phyloP scores from a whole-genome alignment of 1,284 basidiomycete genomes.

The Ceratorhiza oryzae-sativae region DNA sequence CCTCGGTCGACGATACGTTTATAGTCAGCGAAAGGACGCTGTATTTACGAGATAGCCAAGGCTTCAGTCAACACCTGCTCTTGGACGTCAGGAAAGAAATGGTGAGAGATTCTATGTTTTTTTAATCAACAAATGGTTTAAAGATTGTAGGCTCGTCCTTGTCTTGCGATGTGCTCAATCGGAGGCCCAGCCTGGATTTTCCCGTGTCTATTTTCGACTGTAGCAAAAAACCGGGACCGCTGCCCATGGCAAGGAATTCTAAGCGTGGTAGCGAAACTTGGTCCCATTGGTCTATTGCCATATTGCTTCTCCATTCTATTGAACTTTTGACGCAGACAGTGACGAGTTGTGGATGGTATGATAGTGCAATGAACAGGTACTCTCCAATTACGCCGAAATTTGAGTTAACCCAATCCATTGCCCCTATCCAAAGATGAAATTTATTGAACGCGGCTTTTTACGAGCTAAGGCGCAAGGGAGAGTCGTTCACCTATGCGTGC shows the following conservation, averaged over 20 bases:
- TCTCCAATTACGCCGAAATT: not conserved
- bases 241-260: not conserved
- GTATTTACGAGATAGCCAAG: not conserved
- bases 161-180: not conserved
- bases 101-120: not conserved
- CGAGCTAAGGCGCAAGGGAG: too few species aligned
- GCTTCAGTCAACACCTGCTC: too few species aligned
- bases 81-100: too few species aligned
- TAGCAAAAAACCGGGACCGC: not conserved
- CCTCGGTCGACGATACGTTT: not conserved
- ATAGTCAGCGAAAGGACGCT: not conserved
- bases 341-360: not conserved
- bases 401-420: not conserved
- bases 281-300: not conserved
- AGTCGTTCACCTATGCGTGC: too few species aligned
- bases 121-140: not conserved
- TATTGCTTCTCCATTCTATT: not conserved
- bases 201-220: not conserved
- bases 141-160: not conserved
- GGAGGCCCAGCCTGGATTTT: not conserved
- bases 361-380: not conserved
- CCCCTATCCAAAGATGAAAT: too few species aligned
- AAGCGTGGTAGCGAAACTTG: not conserved
- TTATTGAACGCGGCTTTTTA: too few species aligned
- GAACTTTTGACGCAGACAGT: not conserved